phyloP scores from a whole-genome alignment of 148 eudicot genomes.

The Nyssa sinensis region DNA sequence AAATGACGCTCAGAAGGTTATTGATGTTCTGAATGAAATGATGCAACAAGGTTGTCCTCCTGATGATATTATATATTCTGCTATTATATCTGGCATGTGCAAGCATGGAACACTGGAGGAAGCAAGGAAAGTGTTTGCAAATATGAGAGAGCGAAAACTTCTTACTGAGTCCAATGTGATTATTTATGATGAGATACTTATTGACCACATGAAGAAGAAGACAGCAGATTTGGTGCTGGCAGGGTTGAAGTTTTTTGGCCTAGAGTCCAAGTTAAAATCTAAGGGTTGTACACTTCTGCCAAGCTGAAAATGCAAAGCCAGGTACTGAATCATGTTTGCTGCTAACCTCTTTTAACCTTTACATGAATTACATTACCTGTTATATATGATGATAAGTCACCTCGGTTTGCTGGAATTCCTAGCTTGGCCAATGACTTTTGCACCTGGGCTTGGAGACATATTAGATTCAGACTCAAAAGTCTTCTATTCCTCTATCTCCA shows the following conservation, averaged over 20 bases:
- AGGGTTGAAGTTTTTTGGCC: slow-evolving; percentile 81
- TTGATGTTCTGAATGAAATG: slow-evolving; percentile 74
- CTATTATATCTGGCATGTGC: slow-evolving; percentile 88
- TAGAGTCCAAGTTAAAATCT: slow-evolving; percentile 72
- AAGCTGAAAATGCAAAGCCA: slow-evolving; percentile 29
- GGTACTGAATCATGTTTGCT: slow-evolving; percentile 1
- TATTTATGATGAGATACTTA: slow-evolving; percentile 73
- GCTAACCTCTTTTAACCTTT: background rate
- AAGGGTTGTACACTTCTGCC: slow-evolving; percentile 65
- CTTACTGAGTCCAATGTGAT: slow-evolving; percentile 65
- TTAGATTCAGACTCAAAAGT: no score
- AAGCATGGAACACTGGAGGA: slow-evolving; percentile 86
- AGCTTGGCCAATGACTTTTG: no score
- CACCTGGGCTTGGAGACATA: no score
- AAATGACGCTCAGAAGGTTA: slow-evolving; percentile 63
- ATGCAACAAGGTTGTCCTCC: slow-evolving; percentile 54
- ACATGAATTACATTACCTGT: background rate
- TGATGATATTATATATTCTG: slow-evolving; percentile 54
- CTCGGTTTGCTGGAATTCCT: no score
- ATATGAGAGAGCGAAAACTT: slow-evolving; percentile 50
- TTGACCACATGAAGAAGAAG: slow-evolving; percentile 79
- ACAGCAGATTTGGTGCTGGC: slow-evolving; percentile 78
- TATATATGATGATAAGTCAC: background rate
- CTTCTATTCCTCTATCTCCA: no score
- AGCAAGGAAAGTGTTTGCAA: slow-evolving; percentile 66